Evolutionary conservation across 129 eudicot species (phyloP), one percentile per base, ranked within the genome.

Genomic region (Tanacetum coccineum): DNA sequence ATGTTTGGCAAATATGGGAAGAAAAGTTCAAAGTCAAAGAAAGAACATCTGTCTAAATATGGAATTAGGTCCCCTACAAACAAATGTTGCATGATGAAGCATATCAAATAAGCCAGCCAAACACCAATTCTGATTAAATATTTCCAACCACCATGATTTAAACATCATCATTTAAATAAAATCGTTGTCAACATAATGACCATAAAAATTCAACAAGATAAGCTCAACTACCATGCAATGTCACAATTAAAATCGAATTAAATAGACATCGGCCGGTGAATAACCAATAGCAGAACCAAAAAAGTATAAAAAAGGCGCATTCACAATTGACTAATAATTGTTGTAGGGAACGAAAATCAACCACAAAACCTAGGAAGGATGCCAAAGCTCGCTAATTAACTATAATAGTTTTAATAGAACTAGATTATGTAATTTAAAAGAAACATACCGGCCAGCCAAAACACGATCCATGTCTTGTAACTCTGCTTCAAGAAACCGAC

Each of bases 401-500:
- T 26, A 28, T 6, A 13, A 22, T 58, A 4, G 13, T 25, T 59
- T 28, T 59, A 6, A 26, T 5, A 26, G n/a, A 1, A 42, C 48
- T 13, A 12, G 49, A 56, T 5, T 54, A 8, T 56, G 21, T 42
- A 44, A 42, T 56, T 42, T 22, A 44, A 25, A 65, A 20, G 14
- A 46, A 36, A 78, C 82, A 51, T 79, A 93, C 98, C 90, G 78
- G 83, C 98, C 98, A 79, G 96, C 80, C 59, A 77, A 70, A 71
- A 94, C 78, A 25, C 99, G 88, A 57, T 94, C 99, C 97, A 79
- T 83, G 67, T 94, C 97, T 65, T 94, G 99, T 59, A 94, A 68
- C 67, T 94, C 99, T 18, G 99, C 99, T 82, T 94, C 99, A 62
- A 94, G 93, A 56, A 94, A 87, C 61, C 99, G 99, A 74, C 87